Evolutionary conservation across 2,329 filamentous ascomycete species (phyloP).

Genomic region (Ciborinia camelliae): DNA sequence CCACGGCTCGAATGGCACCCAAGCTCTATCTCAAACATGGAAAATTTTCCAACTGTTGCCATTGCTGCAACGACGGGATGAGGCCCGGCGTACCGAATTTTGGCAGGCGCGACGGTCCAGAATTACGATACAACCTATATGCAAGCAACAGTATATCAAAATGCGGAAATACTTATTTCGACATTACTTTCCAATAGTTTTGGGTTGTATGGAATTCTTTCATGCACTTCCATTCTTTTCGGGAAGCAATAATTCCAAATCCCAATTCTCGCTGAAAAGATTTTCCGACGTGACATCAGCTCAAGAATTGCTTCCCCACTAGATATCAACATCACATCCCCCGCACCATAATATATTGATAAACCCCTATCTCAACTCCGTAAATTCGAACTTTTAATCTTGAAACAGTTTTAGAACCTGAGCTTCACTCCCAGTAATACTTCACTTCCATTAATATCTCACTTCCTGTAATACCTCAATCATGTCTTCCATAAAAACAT

Average conservation of each 20-base stretch:
- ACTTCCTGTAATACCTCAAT: background rate
- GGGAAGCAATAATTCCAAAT: background rate
- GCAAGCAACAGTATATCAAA: background rate
- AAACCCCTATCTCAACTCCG: background rate
- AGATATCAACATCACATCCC: background rate
- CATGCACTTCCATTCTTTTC: too few species aligned
- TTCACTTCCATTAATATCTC: constrained; percentile 37
- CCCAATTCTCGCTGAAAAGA: constrained; percentile 11
- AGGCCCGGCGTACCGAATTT: background rate
- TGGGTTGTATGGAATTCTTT: background rate
- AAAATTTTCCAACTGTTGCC: background rate
- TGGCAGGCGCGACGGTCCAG: background rate
- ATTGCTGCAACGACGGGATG: background rate
- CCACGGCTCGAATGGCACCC: background rate
- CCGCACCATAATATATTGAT: background rate
- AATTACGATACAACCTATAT: background rate
- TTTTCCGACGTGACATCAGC: constrained; percentile 13
- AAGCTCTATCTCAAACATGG: background rate
- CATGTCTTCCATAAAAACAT: constrained; percentile 39
- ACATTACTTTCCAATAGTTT: background rate
- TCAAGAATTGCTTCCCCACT: constrained; percentile 7
- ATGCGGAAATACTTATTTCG: constrained; percentile 4
- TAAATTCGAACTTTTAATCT: too few species aligned
- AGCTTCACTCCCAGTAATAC: background rate
- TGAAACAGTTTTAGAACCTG: background rate